Evolutionary conservation across 2,329 filamentous ascomycete genomes (phyloP), one percentile per base, ranked within the genome.

Genomic region (Pezicula radicicola): DNA sequence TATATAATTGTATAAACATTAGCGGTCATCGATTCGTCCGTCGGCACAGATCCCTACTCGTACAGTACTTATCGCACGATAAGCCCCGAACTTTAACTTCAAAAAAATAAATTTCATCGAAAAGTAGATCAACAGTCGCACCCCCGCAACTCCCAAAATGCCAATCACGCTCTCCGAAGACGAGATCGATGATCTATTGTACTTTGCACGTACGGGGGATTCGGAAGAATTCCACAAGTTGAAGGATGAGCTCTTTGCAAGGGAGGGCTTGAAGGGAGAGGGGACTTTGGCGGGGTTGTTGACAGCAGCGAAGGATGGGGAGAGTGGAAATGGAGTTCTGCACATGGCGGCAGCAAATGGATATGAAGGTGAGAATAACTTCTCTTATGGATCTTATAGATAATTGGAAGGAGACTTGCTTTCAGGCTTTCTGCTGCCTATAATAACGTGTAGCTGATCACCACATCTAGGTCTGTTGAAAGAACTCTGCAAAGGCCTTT

Each of bases 341-440:
- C 94, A 99, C 72, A 97, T 95, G 83, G 91, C 92, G 7, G 85
- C 90, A 21, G 94, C 90, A 25, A 99, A 99, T 67, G 93, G 93
- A 1, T 87, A 96, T 66, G 65, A 82, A 55, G 88, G 91, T 92
- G 79, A 63, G 75, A 59, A 7, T 27, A 30, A 12, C 4, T 33
- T 9, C 16, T 18, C 15, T 21, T 2, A 25, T 7, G 7, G 10
- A 48, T 30, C 15, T 18, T 33, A 18, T 13, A n/a, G 13, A 7
- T 9, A 15, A 3, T 9, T 5, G 36, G 3, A 19, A 18, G 16
- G 3, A 28, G 9, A 28, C 15, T 15, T 10, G 13, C 15, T 15
- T 33, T 3, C 2, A 30, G 21, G 43, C 13, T 27, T 19, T 5
- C 12, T 44, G 19, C 15, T n/a, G 30, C 10, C 3, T 8, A 42